phyloP scores from a whole-genome alignment of 352 stramenopile genomes.

The Globisporangium canariense region DNA sequence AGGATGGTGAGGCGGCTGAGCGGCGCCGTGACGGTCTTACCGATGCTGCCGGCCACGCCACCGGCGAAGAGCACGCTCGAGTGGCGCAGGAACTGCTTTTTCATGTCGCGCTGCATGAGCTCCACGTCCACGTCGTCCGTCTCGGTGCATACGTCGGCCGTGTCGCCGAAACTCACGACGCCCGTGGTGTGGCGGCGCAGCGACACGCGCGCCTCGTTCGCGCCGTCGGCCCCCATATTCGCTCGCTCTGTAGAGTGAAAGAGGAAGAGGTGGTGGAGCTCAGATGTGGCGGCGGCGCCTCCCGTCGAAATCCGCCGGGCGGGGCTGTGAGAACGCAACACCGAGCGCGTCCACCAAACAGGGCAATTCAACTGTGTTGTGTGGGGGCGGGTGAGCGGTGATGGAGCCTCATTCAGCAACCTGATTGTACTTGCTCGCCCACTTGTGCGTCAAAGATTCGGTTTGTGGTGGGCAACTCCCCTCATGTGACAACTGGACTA shows the following conservation, averaged over 20 bases:
- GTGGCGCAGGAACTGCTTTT: slow-evolving; percentile 74
- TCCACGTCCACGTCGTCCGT: slow-evolving; percentile 77
- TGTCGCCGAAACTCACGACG: slow-evolving; percentile 78
- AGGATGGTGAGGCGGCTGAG: slow-evolving; percentile 94
- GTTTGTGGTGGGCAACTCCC: no score
- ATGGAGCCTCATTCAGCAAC: no score
- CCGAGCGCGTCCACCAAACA: slow-evolving; percentile 5
- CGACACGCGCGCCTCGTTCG: slow-evolving; percentile 34
- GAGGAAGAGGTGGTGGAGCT: background rate
- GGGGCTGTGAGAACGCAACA: slow-evolving; percentile 3
- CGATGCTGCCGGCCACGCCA: slow-evolving; percentile 92
- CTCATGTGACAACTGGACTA: background rate
- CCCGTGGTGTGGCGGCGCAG: slow-evolving; percentile 78
- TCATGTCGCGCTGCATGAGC: slow-evolving; percentile 61
- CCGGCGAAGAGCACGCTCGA: slow-evolving; percentile 83
- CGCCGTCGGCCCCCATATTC: slow-evolving; percentile 8
- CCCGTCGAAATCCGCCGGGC: slow-evolving; percentile 7
- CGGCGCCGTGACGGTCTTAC: slow-evolving; percentile 95
- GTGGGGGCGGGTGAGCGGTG: background rate
- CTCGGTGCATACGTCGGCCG: slow-evolving; percentile 70
- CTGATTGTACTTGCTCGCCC: no score
- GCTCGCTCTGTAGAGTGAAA: background rate
- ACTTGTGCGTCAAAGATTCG: no score
- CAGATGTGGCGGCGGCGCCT: background rate
- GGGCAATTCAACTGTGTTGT: background rate